Conservation (phyloP, 805 yeast species). For the Suhomyces emberorum region DNA sequence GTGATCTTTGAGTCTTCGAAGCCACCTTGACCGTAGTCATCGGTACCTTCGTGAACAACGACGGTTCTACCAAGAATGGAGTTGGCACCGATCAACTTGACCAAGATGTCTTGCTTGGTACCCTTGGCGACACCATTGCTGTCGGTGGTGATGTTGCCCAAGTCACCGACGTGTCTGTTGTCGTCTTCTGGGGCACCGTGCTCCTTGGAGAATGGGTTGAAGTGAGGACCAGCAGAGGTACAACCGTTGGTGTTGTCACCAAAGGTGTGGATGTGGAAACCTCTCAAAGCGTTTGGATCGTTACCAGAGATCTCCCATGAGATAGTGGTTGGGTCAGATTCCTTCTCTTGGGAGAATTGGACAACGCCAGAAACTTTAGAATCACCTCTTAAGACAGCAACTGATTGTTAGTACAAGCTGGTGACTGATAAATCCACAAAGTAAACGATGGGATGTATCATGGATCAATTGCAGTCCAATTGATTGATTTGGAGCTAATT, state of each 20-base stretch:
- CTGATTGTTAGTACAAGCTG: conserved; percentile 44
- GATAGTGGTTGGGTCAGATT: conserved; percentile 78
- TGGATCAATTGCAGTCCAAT: too few relatives aligned
- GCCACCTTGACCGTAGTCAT: conserved; percentile 94
- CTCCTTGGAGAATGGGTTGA: conserved; percentile 81
- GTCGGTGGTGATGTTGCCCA: conserved; percentile 92
- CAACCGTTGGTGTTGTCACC: conserved; percentile 99
- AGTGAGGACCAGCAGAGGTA: conserved; percentile 97
- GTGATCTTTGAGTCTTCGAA: conserved; percentile 88
- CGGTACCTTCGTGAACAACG: conserved; percentile 88
- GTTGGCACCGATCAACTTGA: conserved; percentile 82
- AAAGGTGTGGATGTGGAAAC: conserved; percentile 97
- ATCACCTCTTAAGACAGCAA: conserved; percentile 96
- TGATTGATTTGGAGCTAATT: too few relatives aligned
- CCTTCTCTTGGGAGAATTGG: conserved; percentile 78
- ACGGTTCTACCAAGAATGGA: conserved; percentile 93
- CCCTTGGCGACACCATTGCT: conserved; percentile 90
- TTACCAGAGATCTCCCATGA: conserved; percentile 89
- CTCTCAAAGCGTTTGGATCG: conserved; percentile 82
- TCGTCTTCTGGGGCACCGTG: conserved; percentile 92
- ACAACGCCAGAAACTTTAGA: conserved; percentile 86
- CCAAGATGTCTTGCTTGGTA: conserved; percentile 66
- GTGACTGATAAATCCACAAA: too few relatives aligned
- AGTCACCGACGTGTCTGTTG: conserved; percentile 87
- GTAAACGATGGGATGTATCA: too few relatives aligned